Evolutionary conservation across 331 rosid genomes (phyloP), one percentile per base, ranked within the genome.

Genomic region (Phaseolus coccineus): DNA sequence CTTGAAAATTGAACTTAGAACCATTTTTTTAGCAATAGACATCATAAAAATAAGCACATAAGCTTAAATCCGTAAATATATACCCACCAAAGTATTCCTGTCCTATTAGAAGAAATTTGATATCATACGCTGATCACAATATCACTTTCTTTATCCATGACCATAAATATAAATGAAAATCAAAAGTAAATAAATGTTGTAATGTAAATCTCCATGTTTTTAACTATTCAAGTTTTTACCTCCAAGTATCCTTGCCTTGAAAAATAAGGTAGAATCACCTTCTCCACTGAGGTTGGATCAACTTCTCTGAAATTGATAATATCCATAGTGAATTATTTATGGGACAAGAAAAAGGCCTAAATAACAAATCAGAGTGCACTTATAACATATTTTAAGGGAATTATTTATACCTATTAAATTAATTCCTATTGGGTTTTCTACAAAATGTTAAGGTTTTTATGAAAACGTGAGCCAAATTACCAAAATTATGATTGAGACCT

Each of bases 281-380:
- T 83, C 89, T 87, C 97, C 97, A 90, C 83, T 86, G 93, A n/a
- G 93, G 91, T 81, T 90, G 93, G 64, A 81, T 77, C 82, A 71
- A 57, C 89, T 82, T 92, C 42, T 87, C 97, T 92, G 90, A 78
- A 87, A 92, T 33, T 48, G 69, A 37, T 40, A 79, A 64, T 39
- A 83, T 53, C 51, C 74, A 84, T 50, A 22, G 59, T 79, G 30
- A 62, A 19, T 19, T 19, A 19, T 19, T 33, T 24, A 76, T 64
- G 3, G 25, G n/a, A 56, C 50, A 61, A 15, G 69, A 66, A 40
- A 44, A 71, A 52, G 50, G 30, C 8, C 52, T 31, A 37, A 73
- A 59, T n/a, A 51, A 44, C 48, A 76, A 75, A 75, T 24, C 42
- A 25, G 72, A 56, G 52, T 56, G 28, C 30, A 76, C 33, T 39